Conservation (phyloP, 495 filamentous ascomycete genomes). For the Penicillium alfredii region DNA sequence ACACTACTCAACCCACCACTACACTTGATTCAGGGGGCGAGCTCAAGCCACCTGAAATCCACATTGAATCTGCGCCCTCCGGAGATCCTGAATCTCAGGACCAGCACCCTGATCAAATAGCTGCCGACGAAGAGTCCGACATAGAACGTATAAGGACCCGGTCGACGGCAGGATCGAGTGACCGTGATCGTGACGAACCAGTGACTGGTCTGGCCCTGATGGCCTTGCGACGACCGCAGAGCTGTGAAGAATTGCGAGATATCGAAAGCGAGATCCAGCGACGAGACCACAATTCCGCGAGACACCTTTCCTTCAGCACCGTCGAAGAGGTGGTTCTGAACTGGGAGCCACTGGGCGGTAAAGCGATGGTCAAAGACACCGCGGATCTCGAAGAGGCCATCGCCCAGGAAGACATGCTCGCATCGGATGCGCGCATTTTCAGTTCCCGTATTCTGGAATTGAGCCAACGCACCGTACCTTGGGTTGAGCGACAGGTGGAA, state of each 20-base stretch:
- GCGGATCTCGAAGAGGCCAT: slow-evolving; percentile 38
- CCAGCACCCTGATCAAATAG: slow-evolving; percentile 11
- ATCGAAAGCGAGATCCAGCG: slow-evolving; percentile 18
- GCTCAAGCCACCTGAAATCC: slow-evolving; percentile 30
- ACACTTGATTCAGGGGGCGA: slow-evolving; percentile 14
- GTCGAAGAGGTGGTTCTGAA: slow-evolving; percentile 82
- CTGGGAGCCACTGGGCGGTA: slow-evolving; percentile 51
- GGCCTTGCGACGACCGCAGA: slow-evolving; percentile 42
- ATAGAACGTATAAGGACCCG: slow-evolving; percentile 26
- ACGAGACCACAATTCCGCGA: slow-evolving; percentile 51
- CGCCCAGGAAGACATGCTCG: slow-evolving; percentile 42
- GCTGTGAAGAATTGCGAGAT: slow-evolving; percentile 30
- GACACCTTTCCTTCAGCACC: slow-evolving; percentile 79
- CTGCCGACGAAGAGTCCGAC: slow-evolving; percentile 22
- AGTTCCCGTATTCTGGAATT: slow-evolving; percentile 45
- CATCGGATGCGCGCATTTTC: slow-evolving; percentile 57
- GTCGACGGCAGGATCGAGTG: slow-evolving; percentile 34
- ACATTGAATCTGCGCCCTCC: slow-evolving; percentile 24
- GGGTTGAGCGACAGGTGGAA: slow-evolving; percentile 60
- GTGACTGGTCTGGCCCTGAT: slow-evolving; percentile 23
- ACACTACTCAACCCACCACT: slow-evolving; percentile 8
- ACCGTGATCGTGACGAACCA: slow-evolving; percentile 19
- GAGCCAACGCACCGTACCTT: slow-evolving; percentile 48
- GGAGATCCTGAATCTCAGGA: slow-evolving; percentile 14
- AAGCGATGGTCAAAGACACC: slow-evolving; percentile 26